Conservation (phyloP, 2,329 filamentous ascomycete genomes). For the Hypocreales sp. region DNA sequence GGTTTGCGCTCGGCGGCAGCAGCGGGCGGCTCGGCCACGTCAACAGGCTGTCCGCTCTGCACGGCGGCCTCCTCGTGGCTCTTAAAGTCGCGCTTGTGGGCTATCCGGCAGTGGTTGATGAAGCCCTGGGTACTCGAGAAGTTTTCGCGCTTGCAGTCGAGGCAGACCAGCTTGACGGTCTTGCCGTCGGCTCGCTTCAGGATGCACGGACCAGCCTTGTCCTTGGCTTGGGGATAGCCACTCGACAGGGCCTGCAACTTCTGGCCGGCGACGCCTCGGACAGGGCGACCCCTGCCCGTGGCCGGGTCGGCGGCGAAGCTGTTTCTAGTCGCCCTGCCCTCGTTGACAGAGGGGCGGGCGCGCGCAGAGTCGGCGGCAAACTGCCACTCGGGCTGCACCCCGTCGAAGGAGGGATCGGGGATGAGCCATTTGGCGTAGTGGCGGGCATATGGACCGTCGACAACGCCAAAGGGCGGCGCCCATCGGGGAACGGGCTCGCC, state of each 20-base stretch:
- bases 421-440: slow-evolving; percentile 96
- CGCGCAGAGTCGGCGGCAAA: slow-evolving; percentile 24
- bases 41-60: slow-evolving; percentile 70
- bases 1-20: slow-evolving; percentile 11
- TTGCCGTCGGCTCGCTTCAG: slow-evolving; percentile 75
- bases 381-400: slow-evolving; percentile 33
- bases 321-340: slow-evolving; percentile 69
- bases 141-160: slow-evolving; percentile 76
- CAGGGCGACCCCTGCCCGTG: slow-evolving; percentile 32
- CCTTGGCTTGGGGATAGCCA: slow-evolving; percentile 59
- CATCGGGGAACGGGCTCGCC: slow-evolving; percentile 56
- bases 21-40: slow-evolving; percentile 19
- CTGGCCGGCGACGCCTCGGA: slow-evolving; percentile 35
- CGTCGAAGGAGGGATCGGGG: slow-evolving; percentile 76
- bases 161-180: slow-evolving; percentile 79
- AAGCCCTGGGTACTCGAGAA: slow-evolving; percentile 98
- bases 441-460: slow-evolving; percentile 81
- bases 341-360: slow-evolving; percentile 30
- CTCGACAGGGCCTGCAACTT: slow-evolving; percentile 55
- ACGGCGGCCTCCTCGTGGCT: slow-evolving; percentile 90
- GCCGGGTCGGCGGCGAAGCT: slow-evolving; percentile 34
- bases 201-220: slow-evolving; percentile 69
- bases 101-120: slow-evolving; percentile 96
- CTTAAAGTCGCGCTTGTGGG: slow-evolving; percentile 84
- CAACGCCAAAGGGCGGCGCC: slow-evolving; percentile 79